Conservation (phyloP, 164 flowering plant species). For the Taxillus chinensis region DNA sequence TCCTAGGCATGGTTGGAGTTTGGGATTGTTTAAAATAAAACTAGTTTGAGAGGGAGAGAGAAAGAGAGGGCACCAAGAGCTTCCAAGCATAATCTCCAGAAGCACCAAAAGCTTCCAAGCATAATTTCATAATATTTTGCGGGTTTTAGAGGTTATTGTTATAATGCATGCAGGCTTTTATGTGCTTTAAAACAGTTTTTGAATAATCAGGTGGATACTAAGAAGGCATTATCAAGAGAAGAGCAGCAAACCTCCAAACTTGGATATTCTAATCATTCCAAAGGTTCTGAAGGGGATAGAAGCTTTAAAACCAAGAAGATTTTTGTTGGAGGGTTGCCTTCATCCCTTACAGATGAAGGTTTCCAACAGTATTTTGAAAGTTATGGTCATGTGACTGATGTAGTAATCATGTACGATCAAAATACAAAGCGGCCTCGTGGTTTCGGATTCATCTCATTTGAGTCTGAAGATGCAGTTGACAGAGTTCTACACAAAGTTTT, state of each 20-base stretch:
- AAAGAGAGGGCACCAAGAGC: no score
- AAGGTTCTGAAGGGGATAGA: neutral
- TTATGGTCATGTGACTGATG: neutral
- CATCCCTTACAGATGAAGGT: conserved; percentile 13
- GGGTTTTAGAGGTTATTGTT: no score
- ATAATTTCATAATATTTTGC: no score
- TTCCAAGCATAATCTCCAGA: no score
- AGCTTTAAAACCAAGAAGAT: conserved; percentile 16
- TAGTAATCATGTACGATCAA: neutral
- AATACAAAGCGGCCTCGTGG: neutral
- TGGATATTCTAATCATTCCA: neutral
- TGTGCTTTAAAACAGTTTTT: neutral
- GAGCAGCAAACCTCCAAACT: neutral
- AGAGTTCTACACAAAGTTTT: neutral
- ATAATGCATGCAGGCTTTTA: no score
- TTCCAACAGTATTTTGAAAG: neutral
- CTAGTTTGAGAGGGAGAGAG: no score
- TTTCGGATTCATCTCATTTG: neutral
- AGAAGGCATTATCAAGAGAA: neutral
- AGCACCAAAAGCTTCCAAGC: no score
- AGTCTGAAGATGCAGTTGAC: neutral
- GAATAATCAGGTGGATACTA: neutral
- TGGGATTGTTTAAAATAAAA: no score
- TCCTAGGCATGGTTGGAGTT: no score
- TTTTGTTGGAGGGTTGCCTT: conserved; percentile 27